Base-by-base conservation (phyloP, 805 yeast species). In the Cephaloascus albidus region DNA sequence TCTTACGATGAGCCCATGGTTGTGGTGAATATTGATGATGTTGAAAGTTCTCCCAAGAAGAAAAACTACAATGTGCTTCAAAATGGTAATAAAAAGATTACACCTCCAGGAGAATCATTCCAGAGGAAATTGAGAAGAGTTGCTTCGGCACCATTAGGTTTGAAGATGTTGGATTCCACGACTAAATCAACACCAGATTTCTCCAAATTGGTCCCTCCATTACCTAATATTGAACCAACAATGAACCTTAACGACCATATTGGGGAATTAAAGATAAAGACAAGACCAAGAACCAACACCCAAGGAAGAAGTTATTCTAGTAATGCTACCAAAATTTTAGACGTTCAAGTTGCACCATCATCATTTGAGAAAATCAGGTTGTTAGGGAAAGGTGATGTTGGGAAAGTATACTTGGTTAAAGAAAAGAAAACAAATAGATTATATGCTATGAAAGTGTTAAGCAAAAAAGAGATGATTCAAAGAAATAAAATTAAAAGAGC, bases 341-440 rank as follows among this genome's bases (percentile, higher is more conserved):
- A 79, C 45, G 87, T 82, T 8, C 87, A 84, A 52, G 99, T 94
- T 17, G 75, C 81, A 4, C 94, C 95, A 2, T 74, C 76, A 35
- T 83, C 93, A 20, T 93, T 93, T 57, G 96, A 89, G 48, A 90
- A 87, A 55, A 76, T 93, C 39, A 78, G 85, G 48, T 63, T 93
- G n/a, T 63, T 93, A 37, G 99, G 99, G 3, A 86, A 86, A 54
- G 99, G 99, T 42, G 98, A 93, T 53, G 97, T 93, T 30, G 99
- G 99, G 3, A 89, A 87, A 57, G 99, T 93, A 18, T 93, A 85
- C 52, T 64, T 93, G 20, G 99, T 93, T 4, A 74, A 83, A 44
- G 96, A 94, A 50, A 86, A 84, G 54, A 63, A 70, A 31, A 70
- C 89, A 2, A 77, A 80, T 46, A 76, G 79, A 46, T 61, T 88